Conservation (phyloP, 176 grass and related monocot species). For the Triticum dicoccoides region DNA sequence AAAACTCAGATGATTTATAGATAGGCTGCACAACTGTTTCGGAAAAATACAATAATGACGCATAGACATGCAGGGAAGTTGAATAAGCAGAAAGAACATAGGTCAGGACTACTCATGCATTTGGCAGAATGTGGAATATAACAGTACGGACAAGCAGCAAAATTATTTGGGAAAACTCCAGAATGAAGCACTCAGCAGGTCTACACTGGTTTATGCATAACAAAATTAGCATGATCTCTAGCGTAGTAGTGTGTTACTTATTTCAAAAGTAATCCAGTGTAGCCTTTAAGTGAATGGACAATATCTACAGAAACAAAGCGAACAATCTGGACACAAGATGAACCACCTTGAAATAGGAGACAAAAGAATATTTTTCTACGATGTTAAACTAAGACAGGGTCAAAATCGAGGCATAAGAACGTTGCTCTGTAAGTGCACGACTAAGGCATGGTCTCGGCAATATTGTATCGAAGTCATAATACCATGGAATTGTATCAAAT, state of each 20-base stretch:
- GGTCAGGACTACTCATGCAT: neutral
- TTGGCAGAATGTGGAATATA: neutral
- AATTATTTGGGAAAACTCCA: neutral
- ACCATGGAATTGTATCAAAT: slow-evolving; percentile 4
- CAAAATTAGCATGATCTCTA: neutral
- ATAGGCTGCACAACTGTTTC: slow-evolving; percentile 1
- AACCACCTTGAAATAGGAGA: neutral
- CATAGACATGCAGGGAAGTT: neutral
- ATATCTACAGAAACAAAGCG: neutral
- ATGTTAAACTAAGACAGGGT: neutral
- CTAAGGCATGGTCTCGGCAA: neutral
- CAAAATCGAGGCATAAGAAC: neutral
- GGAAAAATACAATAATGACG: slow-evolving; percentile 12
- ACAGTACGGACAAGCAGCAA: neutral
- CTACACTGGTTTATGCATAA: neutral
- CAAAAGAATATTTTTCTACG: neutral
- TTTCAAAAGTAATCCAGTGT: neutral
- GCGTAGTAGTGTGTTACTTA: neutral
- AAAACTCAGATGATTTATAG: neutral
- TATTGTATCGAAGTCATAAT: neutral
- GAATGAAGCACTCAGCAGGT: neutral
- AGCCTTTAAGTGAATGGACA: neutral
- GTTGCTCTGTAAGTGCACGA: neutral
- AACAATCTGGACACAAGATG: neutral
- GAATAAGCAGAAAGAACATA: neutral